Evolutionary conservation across 768 basidiomycete species (phyloP).

Genomic region (Tricholoma flavovirens): DNA sequence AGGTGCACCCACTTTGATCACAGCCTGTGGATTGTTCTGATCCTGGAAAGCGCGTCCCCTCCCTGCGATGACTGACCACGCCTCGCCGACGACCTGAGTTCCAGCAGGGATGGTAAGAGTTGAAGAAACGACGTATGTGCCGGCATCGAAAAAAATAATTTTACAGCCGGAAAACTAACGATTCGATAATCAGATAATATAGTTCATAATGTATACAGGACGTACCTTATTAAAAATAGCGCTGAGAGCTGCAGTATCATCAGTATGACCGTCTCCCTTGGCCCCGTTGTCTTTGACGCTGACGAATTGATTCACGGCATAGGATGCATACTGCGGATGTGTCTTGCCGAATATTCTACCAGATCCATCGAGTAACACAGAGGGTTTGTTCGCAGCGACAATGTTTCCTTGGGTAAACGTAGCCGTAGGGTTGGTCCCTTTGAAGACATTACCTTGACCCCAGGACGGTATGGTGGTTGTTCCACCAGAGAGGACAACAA

Average conservation of each 20-base stretch:
- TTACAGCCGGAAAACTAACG: constrained; percentile 62
- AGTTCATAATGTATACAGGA: constrained; percentile 3
- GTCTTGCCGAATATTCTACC: constrained; percentile 57
- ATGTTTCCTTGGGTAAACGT: constrained; percentile 49
- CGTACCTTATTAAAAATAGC: constrained; percentile 51
- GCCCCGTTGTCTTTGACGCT: constrained; percentile 68
- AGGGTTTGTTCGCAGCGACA: constrained; percentile 45
- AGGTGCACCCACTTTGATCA: constrained; percentile 44
- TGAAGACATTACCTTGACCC: constrained; percentile 31
- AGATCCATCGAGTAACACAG: constrained; percentile 47
- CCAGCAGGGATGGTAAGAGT: constrained; percentile 54
- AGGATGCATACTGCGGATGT: constrained; percentile 64
- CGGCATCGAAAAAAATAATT: constrained; percentile 78
- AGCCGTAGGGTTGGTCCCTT: constrained; percentile 38
- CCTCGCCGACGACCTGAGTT: constrained; percentile 56
- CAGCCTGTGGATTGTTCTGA: constrained; percentile 33
- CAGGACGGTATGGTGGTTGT: constrained; percentile 59
- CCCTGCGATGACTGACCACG: constrained; percentile 52
- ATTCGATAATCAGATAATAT: background rate
- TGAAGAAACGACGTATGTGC: constrained; percentile 49
- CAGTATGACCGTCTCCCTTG: constrained; percentile 64
- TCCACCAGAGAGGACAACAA: constrained; percentile 37
- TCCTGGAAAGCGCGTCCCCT: constrained; percentile 43
- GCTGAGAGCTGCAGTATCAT: constrained; percentile 67
- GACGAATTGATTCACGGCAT: constrained; percentile 58